A percentile compares a stretch with the other conserved stretches of the same genome.
Conservation (phyloP, 140 eudicot species). For the Ambrosia hybrid region DNA sequence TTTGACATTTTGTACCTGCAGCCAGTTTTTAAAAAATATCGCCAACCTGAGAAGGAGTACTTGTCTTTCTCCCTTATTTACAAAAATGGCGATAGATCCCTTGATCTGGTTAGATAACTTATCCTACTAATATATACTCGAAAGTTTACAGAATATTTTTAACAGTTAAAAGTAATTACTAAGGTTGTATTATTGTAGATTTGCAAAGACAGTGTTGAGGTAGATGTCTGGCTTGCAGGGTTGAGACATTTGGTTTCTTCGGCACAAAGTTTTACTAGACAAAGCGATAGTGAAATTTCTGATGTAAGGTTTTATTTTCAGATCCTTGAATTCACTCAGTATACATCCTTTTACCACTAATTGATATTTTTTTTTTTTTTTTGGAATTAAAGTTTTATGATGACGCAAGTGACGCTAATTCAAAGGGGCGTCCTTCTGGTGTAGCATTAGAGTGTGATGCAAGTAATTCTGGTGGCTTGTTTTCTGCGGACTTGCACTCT, state of each 20-base stretch:
- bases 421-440: constrained; percentile 40
- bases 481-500: constrained; percentile 37
- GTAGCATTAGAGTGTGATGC: constrained; percentile 49
- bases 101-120: constrained; percentile 64
- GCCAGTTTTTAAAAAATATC: constrained; percentile 73
- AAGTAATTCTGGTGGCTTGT: constrained; percentile 37
- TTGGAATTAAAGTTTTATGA: constrained; percentile 42
- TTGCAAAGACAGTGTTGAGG: constrained; percentile 69
- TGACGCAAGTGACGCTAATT: constrained; percentile 32
- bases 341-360: background rate
- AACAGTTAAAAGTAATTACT: constrained; percentile 4
- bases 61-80: constrained; percentile 77
- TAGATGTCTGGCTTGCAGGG: constrained; percentile 80
- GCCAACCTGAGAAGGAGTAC: constrained; percentile 86
- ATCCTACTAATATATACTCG: background rate
- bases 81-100: constrained; percentile 74
- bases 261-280: constrained; percentile 43
- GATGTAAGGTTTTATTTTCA: constrained; percentile 45
- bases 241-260: constrained; percentile 57
- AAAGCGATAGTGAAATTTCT: constrained; percentile 54
- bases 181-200: constrained; percentile 44
- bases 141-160: background rate
- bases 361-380: constrained; percentile 5
- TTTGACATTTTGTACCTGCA: constrained; percentile 32
- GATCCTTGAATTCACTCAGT: background rate